Base-by-base conservation (phyloP, 768 basidiomycete genomes). In the Tephrocybe sp. region DNA sequence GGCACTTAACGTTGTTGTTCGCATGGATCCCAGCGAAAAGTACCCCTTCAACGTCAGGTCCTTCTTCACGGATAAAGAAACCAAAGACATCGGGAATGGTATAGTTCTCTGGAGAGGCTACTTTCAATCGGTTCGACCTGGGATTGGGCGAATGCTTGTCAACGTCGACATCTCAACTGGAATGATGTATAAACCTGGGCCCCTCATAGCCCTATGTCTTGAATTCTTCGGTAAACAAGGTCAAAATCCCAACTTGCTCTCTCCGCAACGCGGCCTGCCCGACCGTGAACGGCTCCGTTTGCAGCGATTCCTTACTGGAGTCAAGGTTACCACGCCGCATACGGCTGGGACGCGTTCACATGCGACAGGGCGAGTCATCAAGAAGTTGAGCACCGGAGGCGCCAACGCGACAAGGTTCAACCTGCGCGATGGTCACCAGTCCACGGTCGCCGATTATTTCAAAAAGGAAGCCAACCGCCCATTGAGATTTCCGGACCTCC, bases 161-260 rank as follows among this genome's bases (percentile, higher is more conserved):
- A 92, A 91, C 51, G 76, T 92, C 56, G 90, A 92, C 54, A 87
- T 90, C 41, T 81, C 84, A 0, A 88, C 88, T 0, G 89, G 84
- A 0, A 78, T 83, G 23, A 88, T 92, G 85, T 90, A 85, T 62
- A 81, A 80, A 58, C 67, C 78, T 0, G 90, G 90, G 0, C 62
- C 73, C 0, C 71, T 92, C 1, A 68, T 88, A 47, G 64, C 72
- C 1, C 67, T 90, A 0, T 83, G 84, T 52, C 64, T 85, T 3
- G 82, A 83, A 3, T 80, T 80, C 60, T 61, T 88, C 14, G 60
- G 64, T n/a, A 62, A 61, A n/a, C 28, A 56, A 24, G 24, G 33
- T 21, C 59, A 62, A 0, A 45, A 72, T 24, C 66, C 79, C 0
- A 42, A 67, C 1, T 9, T 59, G 1, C 50, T 64, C 2, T 53